Base-by-base conservation (phyloP, 2,329 filamentous ascomycete genomes). In the Pseudogymnoascus sp. region DNA sequence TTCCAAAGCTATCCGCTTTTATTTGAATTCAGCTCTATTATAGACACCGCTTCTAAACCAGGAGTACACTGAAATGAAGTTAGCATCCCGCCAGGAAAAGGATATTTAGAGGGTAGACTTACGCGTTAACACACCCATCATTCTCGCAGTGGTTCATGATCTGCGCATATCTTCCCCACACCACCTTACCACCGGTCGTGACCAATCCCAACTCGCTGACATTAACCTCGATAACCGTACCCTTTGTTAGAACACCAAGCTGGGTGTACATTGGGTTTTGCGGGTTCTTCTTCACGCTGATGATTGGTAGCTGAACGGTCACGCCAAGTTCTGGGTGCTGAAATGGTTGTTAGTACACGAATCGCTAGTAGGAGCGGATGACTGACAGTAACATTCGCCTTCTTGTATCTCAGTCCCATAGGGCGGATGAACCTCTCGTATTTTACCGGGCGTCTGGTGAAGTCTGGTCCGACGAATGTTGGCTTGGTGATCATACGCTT, bases 231-330 rank as follows among this genome's bases (percentile, higher is more conserved):
- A 91, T 83, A 61, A 85, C 81, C 28, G 84, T 91, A 64, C 89
- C 89, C 75, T 90, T 90, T 58, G 88, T 91, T 69, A 95, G 73
- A 1, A 95, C 90, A 63, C 91, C 91, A 4, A 96, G 78, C 69
- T 95, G 90, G 0, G 91, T 95, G 75, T 95, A 95, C 69, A 95
- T 79, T 0, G 89, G 89, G 72, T 89, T 90, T 74, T 90, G 87
- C 2, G 89, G 89, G 75, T 90, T 91, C 79, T 89, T 89, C 79
- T 89, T 86, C 61, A 88, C 85, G 28, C 71, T 72, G 62, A 78
- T 76, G 34, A 57, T 57, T 38, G 86, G 86, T 56, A 95, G 76
- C 73, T 95, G 89, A 2, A 95, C 88, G 0, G 91, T 95, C 10
- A 92, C 88, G 57, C 82, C 86, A 15, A 94, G 77, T 71, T 90